Evolutionary conservation across 2,329 filamentous ascomycete genomes (phyloP).

Genomic region (Davidsoniella australis): DNA sequence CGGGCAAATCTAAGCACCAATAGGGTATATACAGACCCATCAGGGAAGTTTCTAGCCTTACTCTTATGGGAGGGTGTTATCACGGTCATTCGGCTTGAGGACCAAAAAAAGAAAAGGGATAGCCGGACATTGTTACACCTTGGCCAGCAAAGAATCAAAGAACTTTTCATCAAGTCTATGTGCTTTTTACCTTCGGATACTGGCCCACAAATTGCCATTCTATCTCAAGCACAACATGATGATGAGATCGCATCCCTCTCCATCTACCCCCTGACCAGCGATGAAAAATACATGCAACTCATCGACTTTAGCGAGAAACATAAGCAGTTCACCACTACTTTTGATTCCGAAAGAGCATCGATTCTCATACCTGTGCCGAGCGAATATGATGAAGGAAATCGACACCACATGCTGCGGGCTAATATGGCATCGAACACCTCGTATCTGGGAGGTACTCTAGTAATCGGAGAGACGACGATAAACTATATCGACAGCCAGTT

Average conservation of each 20-base stretch:
- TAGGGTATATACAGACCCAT: constrained; percentile 69
- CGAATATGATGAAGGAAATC: constrained; percentile 36
- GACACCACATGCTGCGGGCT: constrained; percentile 41
- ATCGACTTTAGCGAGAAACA: constrained; percentile 40
- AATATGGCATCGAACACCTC: constrained; percentile 28
- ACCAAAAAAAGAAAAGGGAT: constrained; percentile 12
- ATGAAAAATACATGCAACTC: constrained; percentile 37
- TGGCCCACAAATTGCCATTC: constrained; percentile 38
- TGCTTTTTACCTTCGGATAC: constrained; percentile 41
- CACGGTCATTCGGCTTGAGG: constrained; percentile 34
- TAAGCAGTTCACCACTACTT: constrained; percentile 35
- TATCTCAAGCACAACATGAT: constrained; percentile 38
- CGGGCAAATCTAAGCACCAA: constrained; percentile 70
- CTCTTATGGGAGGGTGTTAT: constrained; percentile 44
- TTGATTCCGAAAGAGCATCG: constrained; percentile 37
- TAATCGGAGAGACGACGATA: constrained; percentile 65
- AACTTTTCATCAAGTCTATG: constrained; percentile 42
- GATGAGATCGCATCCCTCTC: constrained; percentile 36
- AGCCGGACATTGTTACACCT: constrained; percentile 17
- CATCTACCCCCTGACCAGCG: constrained; percentile 40
- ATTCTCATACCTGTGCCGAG: constrained; percentile 46
- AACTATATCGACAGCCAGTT: constrained; percentile 71
- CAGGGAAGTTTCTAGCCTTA: constrained; percentile 41
- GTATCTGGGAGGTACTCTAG: constrained; percentile 52
- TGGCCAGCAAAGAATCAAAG: constrained; percentile 38